phyloP scores from a whole-genome alignment of 768 basidiomycete species.

The Leccinum aurantiacum region DNA sequence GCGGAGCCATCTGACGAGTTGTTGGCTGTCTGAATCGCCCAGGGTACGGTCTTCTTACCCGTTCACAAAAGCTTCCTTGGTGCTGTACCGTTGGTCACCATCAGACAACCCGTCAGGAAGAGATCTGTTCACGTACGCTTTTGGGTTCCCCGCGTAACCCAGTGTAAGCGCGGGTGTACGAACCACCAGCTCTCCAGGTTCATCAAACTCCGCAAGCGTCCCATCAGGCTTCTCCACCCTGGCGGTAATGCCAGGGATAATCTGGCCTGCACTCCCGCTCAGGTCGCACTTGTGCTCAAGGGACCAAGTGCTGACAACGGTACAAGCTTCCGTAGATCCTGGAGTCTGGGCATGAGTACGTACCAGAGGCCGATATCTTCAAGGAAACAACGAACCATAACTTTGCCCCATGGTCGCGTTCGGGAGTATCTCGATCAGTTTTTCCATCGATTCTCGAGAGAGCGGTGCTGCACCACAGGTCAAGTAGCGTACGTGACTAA shows the following conservation, averaged over 20 bases:
- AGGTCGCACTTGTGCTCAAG: slow-evolving; percentile 44
- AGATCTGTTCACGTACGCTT: slow-evolving; percentile 48
- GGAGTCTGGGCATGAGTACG: neutral
- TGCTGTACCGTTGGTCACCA: slow-evolving; percentile 38
- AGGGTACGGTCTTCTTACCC: slow-evolving; percentile 26
- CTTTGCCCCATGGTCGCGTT: slow-evolving; percentile 56
- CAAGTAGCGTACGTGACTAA: slow-evolving; percentile 39
- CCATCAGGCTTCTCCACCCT: slow-evolving; percentile 61
- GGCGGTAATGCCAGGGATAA: slow-evolving; percentile 57
- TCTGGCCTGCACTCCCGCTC: slow-evolving; percentile 55
- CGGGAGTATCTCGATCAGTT: slow-evolving; percentile 48
- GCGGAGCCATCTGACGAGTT: slow-evolving; percentile 51
- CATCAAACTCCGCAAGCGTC: slow-evolving; percentile 51
- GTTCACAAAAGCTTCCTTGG: slow-evolving; percentile 61
- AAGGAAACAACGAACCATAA: slow-evolving; percentile 43
- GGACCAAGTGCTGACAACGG: slow-evolving; percentile 49
- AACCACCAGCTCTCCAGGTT: slow-evolving; percentile 62
- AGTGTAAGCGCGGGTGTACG: slow-evolving; percentile 60
- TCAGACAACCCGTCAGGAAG: slow-evolving; percentile 9
- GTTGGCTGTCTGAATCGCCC: slow-evolving; percentile 1
- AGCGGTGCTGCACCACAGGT: slow-evolving; percentile 60
- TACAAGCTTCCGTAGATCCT: slow-evolving; percentile 68
- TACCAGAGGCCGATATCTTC: neutral
- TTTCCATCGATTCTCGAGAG: slow-evolving; percentile 48
- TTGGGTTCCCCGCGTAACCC: slow-evolving; percentile 55